Conservation (phyloP, 2,329 filamentous ascomycete species). For the Laburnicola sp. region DNA sequence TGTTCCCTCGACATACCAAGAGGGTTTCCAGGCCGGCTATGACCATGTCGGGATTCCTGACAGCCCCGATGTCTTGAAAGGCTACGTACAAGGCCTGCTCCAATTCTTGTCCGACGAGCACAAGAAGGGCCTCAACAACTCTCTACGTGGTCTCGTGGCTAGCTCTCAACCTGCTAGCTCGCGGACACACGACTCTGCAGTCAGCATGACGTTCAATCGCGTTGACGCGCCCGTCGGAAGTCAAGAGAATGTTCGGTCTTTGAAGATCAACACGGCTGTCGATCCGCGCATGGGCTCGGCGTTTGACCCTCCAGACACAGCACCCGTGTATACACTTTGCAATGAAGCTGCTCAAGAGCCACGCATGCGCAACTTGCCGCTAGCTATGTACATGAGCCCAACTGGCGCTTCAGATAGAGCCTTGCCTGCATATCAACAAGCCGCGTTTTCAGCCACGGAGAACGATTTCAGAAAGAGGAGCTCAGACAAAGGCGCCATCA, state of each 20-base stretch:
- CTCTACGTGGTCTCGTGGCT: constrained; percentile 32
- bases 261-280: constrained; percentile 12
- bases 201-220: constrained; percentile 31
- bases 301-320: constrained; percentile 17
- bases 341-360: constrained; percentile 20
- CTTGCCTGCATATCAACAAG: constrained; percentile 13
- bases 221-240: constrained; percentile 13
- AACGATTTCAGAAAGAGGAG: constrained; percentile 17
- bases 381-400: constrained; percentile 17
- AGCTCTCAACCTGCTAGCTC: constrained; percentile 25
- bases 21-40: constrained; percentile 45
- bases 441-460: constrained; percentile 13
- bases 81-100: constrained; percentile 38
- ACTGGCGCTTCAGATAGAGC: constrained; percentile 18
- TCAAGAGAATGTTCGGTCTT: constrained; percentile 34
- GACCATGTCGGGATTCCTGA: constrained; percentile 40
- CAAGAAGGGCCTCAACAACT: constrained; percentile 25
- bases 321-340: constrained; percentile 15
- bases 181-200: constrained; percentile 33
- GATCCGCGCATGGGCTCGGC: constrained; percentile 18
- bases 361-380: constrained; percentile 19
- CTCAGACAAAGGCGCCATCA: constrained; percentile 22
- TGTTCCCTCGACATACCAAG: constrained; percentile 41
- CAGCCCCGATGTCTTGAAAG: constrained; percentile 37
- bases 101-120: constrained; percentile 34